A percentile compares a stretch with the other conserved stretches of the same genome.
Conservation (phyloP, 345 rosid genomes). For the Aquilaria malaccensis region DNA sequence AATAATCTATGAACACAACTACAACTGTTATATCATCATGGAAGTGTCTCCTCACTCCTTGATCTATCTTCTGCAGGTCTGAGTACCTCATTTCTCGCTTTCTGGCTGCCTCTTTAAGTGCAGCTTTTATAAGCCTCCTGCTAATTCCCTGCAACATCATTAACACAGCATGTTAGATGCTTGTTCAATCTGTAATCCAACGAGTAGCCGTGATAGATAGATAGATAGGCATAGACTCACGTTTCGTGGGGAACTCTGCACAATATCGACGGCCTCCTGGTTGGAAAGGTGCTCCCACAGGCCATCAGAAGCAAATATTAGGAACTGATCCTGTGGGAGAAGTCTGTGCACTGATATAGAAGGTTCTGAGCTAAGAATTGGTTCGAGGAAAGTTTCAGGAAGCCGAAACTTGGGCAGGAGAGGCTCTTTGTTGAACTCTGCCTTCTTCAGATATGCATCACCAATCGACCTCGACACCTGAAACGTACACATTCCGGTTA, state of each 20-base stretch:
- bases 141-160: conserved; percentile 50
- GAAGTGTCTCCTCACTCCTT: conserved; percentile 72
- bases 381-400: conserved; percentile 45
- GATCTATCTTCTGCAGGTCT: conserved; percentile 51
- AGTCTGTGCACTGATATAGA: conserved; percentile 44
- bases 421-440: conserved; percentile 84
- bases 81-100: conserved; percentile 82
- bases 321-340: conserved; percentile 52
- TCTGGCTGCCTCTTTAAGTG: conserved; percentile 70
- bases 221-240: conserved; percentile 26
- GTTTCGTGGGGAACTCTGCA: conserved; percentile 38
- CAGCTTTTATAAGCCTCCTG: conserved; percentile 57
- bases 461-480: conserved; percentile 86
- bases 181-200: neutral
- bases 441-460: conserved; percentile 68
- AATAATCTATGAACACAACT: conserved; percentile 40
- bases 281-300: conserved; percentile 84
- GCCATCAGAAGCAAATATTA: conserved; percentile 87
- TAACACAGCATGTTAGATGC: conserved; percentile 3
- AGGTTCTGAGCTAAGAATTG: conserved; percentile 70
- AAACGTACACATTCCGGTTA: neutral
- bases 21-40: conserved; percentile 63
- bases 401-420: conserved; percentile 45
- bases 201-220: neutral
- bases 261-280: conserved; percentile 60